These are phyloP conservation scores for Cyclostephanos invisitatus DNA, from an alignment of 108 stramenopile genomes.

Conservation along the genomic window DNA sequence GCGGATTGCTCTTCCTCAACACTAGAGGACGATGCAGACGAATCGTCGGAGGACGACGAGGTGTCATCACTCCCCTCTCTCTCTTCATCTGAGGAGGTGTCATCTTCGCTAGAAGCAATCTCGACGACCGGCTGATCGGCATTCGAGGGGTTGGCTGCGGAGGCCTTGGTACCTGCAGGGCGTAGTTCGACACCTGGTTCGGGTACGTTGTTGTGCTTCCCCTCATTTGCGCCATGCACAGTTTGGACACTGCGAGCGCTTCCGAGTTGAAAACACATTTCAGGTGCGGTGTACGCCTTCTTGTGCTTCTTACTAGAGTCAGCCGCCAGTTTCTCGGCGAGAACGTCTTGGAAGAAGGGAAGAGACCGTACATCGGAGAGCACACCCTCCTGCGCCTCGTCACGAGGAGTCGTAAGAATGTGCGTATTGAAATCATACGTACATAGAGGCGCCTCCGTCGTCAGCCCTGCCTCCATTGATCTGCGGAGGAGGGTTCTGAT, in stretches of 20 bases:
- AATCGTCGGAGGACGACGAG: no score
- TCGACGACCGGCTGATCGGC: no score
- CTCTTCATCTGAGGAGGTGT: background rate
- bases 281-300: background rate
- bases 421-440: background rate
- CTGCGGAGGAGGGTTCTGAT: background rate
- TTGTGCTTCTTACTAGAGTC: background rate
- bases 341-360: background rate
- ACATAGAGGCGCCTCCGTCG: background rate
- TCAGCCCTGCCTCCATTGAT: background rate
- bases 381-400: no score
- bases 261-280: background rate
- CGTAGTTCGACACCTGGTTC: no score
- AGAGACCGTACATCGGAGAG: no score
- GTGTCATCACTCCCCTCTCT: no score
- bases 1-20: conserved; percentile 5
- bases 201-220: background rate
- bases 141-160: no score
- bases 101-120: conserved; percentile 4
- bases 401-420: background rate
- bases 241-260: background rate
- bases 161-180: no score
- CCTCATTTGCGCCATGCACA: background rate
- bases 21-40: background rate
- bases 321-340: background rate